Evolutionary conservation across 129 eudicot genomes (phyloP).

Genomic region (Pulicaria dysenterica): DNA sequence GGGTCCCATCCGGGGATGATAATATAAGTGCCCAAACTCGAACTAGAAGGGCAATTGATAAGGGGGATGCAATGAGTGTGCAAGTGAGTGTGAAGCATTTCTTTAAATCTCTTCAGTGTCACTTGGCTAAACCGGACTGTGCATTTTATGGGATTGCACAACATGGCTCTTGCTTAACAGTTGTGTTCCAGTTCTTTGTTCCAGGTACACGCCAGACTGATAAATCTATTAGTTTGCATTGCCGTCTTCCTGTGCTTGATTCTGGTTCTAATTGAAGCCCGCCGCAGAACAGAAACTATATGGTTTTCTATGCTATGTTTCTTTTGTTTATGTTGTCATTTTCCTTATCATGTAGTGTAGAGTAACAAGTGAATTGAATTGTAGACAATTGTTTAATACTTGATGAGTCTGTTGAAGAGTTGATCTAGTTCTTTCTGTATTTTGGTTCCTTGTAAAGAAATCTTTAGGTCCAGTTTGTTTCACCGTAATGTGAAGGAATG

Average conservation of each 20-base stretch:
- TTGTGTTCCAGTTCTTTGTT: conserved; percentile 82
- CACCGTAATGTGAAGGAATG: too few relatives aligned
- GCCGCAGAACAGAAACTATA: neutral
- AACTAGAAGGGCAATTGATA: conserved; percentile 58
- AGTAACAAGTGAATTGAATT: conserved; percentile 13
- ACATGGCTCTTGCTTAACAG: conserved; percentile 77
- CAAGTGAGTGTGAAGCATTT: conserved; percentile 95
- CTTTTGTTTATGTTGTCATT: neutral
- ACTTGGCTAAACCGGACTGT: conserved; percentile 89
- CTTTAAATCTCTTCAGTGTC: conserved; percentile 77
- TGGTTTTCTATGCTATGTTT: neutral
- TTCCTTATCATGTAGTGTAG: conserved; percentile 4
- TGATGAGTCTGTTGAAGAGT: conserved; percentile 4
- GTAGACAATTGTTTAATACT: neutral
- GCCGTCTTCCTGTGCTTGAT: conserved; percentile 96
- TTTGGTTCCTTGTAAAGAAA: too few relatives aligned
- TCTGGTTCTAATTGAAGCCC: conserved; percentile 61
- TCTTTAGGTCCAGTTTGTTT: too few relatives aligned
- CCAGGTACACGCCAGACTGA: conserved; percentile 89
- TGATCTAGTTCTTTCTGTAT: neutral
- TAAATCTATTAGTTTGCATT: conserved; percentile 86
- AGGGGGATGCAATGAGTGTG: conserved; percentile 74
- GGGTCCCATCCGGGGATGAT: conserved; percentile 43
- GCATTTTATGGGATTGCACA: conserved; percentile 84
- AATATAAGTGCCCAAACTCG: conserved; percentile 62